Evolutionary conservation across 805 yeast genomes (phyloP).

Genomic region (Myxozyma monticola): DNA sequence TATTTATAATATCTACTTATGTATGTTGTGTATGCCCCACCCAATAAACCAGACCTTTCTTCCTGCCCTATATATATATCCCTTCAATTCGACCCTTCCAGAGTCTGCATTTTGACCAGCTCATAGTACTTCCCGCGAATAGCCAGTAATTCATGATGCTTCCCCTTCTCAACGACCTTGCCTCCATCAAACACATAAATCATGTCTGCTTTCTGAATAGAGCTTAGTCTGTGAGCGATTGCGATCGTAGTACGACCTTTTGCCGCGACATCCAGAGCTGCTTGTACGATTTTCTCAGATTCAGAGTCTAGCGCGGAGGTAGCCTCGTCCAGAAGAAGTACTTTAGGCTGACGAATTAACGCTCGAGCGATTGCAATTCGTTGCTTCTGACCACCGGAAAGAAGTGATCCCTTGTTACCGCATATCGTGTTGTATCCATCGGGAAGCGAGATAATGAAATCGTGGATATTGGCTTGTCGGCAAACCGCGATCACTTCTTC

Average conservation of each 20-base stretch:
- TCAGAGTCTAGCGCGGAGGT: slow-evolving; percentile 65
- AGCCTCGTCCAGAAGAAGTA: slow-evolving; percentile 68
- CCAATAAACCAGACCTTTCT: too few relatives aligned
- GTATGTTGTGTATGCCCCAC: too few relatives aligned
- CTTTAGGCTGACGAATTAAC: too few relatives aligned
- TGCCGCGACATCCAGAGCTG: slow-evolving; percentile 67
- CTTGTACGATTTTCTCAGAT: slow-evolving; percentile 76
- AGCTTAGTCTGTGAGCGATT: slow-evolving; percentile 79
- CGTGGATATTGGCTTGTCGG: slow-evolving; percentile 57
- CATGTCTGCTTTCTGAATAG: slow-evolving; percentile 61
- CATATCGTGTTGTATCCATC: slow-evolving; percentile 57
- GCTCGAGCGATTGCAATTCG: too few relatives aligned
- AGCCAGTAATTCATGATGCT: slow-evolving; percentile 49
- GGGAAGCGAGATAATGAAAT: too few relatives aligned
- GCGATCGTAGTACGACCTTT: slow-evolving; percentile 74
- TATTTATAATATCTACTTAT: too few relatives aligned
- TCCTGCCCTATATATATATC: too few relatives aligned
- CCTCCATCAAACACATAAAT: slow-evolving; percentile 66
- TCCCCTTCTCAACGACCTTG: slow-evolving; percentile 58
- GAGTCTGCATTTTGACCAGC: slow-evolving; percentile 43
- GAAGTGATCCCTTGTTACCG: slow-evolving; percentile 57
- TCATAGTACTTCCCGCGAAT: slow-evolving; percentile 42
- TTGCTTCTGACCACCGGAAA: too few relatives aligned
- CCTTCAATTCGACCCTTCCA: slow-evolving; percentile 41
- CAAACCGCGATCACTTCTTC: slow-evolving; percentile 50